Percentiles rank a stretch among this genome's conserved stretches.
These are phyloP conservation scores for Diplodia sapinea DNA, from an alignment of 2,329 filamentous ascomycete genomes.

Conservation along the genomic window DNA sequence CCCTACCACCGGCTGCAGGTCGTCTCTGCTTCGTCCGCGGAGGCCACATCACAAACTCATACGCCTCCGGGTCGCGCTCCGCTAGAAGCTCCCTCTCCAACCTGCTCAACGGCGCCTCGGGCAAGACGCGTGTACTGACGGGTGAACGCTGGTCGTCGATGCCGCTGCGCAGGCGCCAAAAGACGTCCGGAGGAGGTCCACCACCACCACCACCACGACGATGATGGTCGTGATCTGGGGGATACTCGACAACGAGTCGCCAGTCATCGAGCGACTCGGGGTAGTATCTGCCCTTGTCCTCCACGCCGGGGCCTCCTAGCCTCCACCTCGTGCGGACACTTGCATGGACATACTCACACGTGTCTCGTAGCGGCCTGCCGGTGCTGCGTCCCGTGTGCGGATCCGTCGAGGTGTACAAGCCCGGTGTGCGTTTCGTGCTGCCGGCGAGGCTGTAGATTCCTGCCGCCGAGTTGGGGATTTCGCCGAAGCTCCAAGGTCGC, in stretches of 20 bases:
- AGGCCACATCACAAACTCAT: slow-evolving; percentile 48
- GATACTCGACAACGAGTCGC: slow-evolving; percentile 54
- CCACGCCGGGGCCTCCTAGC: slow-evolving; percentile 53
- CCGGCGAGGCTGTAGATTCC: slow-evolving; percentile 57
- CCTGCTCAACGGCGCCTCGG: slow-evolving; percentile 54
- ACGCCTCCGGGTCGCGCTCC: slow-evolving; percentile 50
- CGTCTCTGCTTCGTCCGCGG: slow-evolving; percentile 35
- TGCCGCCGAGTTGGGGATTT: slow-evolving; percentile 51
- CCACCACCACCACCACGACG: not conserved
- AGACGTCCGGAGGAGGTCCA: slow-evolving; percentile 45
- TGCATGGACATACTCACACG: slow-evolving; percentile 60
- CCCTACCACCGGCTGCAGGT: not conserved
- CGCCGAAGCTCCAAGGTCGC: slow-evolving; percentile 57
- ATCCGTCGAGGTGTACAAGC: slow-evolving; percentile 54
- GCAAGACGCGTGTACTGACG: slow-evolving; percentile 48
- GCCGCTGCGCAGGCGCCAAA: slow-evolving; percentile 49
- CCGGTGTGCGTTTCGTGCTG: slow-evolving; percentile 53
- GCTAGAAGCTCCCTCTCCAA: slow-evolving; percentile 52
- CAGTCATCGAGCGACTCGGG: slow-evolving; percentile 54
- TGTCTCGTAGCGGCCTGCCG: slow-evolving; percentile 53
- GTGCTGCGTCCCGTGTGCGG: slow-evolving; percentile 52
- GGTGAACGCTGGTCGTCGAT: slow-evolving; percentile 34
- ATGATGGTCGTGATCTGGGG: slow-evolving; percentile 46
- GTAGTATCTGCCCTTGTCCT: slow-evolving; percentile 55
- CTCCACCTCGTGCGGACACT: slow-evolving; percentile 54